Conservation (phyloP, 331 rosid genomes). For the Phaseolus coccineus region DNA sequence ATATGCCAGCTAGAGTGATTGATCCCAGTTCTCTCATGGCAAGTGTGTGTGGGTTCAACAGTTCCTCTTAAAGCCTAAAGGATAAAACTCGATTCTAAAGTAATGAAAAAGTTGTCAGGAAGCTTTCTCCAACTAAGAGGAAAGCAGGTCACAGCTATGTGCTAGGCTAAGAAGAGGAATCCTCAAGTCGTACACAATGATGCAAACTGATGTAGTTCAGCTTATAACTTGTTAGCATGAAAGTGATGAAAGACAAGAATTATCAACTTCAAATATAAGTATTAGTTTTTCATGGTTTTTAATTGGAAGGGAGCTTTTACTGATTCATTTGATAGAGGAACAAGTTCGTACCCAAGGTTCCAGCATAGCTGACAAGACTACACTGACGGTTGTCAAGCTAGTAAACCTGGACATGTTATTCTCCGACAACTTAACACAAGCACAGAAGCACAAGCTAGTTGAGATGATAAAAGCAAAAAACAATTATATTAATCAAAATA, state of each 20-base stretch:
- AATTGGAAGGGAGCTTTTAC: slow-evolving; percentile 6
- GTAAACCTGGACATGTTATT: slow-evolving; percentile 3
- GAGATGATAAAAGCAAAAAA: slow-evolving; percentile 21
- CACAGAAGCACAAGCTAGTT: background rate
- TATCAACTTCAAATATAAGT: slow-evolving; percentile 32
- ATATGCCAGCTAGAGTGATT: slow-evolving; percentile 47
- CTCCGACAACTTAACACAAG: slow-evolving; percentile 32
- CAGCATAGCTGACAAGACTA: background rate
- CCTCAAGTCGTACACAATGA: slow-evolving; percentile 41
- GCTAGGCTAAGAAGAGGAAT: slow-evolving; percentile 38
- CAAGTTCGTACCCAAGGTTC: slow-evolving; percentile 23
- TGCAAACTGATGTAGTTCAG: slow-evolving; percentile 25
- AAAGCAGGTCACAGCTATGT: slow-evolving; percentile 41
- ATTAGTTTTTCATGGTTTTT: slow-evolving; percentile 9
- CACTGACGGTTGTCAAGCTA: slow-evolving; percentile 9
- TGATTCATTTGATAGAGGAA: slow-evolving; percentile 25
- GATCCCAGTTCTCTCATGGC: slow-evolving; percentile 30
- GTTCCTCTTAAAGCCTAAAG: slow-evolving; percentile 43
- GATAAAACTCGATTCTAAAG: slow-evolving; percentile 28
- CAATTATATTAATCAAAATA: background rate
- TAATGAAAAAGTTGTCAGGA: slow-evolving; percentile 30
- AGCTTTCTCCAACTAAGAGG: slow-evolving; percentile 41
- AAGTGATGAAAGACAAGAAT: slow-evolving; percentile 28
- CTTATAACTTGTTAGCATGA: slow-evolving; percentile 30
- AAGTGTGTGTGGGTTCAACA: slow-evolving; percentile 45